Evolutionary conservation across 257 asterid genomes (phyloP), one percentile per base, ranked within the genome.

Genomic region (Nicotiana obtusifolia): DNA sequence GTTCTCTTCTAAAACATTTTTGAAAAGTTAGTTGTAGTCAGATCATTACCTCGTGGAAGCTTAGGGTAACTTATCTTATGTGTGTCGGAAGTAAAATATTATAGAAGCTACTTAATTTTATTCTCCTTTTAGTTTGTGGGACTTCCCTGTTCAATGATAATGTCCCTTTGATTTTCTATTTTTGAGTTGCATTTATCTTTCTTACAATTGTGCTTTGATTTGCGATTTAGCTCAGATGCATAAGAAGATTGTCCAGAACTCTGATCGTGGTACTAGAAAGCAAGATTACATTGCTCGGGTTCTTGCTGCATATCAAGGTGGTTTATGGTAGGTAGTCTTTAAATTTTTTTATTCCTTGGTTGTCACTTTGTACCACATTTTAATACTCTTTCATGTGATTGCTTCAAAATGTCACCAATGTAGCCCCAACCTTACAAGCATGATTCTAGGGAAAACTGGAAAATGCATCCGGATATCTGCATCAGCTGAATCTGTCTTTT

Each of bases 401-500:
- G 78, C 83, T 24, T 49, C 75, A 53, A 68, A 77, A 76, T 85
- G 62, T 47, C 83, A 44, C 65, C 86, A 73, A 52, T 86, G 94
- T 95, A 95, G 98, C 84, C 84, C 88, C 47, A 87, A 86, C 82
- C 89, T 95, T 54, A 84, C 76, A 82, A 85, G 81, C 84, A 86
- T 89, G 86, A 66, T 95, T 83, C 83, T 89, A 81, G 81, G 81
- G 65, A 89, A 64, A 80, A 90, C 94, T 88, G 92, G 95, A 53
- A 77, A 87, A 78, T 94, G 98, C 82, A 83, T 94, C 78, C 89
- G 90, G 82, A 87, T 92, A 83, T 86, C 99, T 66, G 75, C 87
- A 59, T 87, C 86, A 82, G 94, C 97, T 26, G 94, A 91, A 86
- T 89, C 93, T 85, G 89, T 95, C 82, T 88, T 95, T 67, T 94